phyloP scores from a whole-genome alignment of 768 basidiomycete genomes.

The Leccinum disarticulatum region DNA sequence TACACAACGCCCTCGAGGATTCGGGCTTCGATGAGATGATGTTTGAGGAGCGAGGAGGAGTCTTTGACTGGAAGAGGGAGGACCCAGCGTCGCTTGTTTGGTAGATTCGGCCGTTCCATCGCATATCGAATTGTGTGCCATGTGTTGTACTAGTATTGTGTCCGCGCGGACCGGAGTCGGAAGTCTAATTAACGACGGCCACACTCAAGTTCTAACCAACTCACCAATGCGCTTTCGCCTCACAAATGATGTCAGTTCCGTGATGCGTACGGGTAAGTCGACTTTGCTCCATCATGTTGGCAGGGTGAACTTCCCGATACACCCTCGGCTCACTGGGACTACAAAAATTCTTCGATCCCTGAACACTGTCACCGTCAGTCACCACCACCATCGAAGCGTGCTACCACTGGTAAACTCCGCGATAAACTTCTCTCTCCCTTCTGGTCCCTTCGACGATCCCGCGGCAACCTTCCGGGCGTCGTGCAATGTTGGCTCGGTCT shows the following conservation, averaged over 20 bases:
- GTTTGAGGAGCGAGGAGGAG: conserved; percentile 34
- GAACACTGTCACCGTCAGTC: background rate
- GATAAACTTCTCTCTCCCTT: conserved; percentile 28
- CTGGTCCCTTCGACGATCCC: conserved; percentile 23
- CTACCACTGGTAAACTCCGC: conserved; percentile 26
- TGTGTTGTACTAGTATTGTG: background rate
- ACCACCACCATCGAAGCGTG: conserved; percentile 3
- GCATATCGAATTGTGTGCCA: background rate
- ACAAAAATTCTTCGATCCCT: background rate
- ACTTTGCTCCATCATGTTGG: background rate
- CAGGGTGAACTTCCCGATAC: background rate
- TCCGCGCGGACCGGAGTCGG: background rate
- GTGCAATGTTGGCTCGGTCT: conserved; percentile 12
- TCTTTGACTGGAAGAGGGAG: conserved; percentile 37
- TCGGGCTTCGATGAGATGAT: conserved; percentile 35
- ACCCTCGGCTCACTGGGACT: background rate
- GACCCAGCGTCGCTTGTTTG: background rate
- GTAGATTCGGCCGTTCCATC: background rate
- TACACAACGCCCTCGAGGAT: conserved; percentile 32
- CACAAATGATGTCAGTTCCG: background rate
- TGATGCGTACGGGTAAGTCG: background rate
- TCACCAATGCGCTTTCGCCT: background rate
- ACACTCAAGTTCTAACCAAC: background rate
- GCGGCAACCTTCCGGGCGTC: conserved; percentile 16
- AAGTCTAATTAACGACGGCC: background rate